phyloP scores from a whole-genome alignment of 1,284 basidiomycete genomes.

The Quambalaria eucalypti region DNA sequence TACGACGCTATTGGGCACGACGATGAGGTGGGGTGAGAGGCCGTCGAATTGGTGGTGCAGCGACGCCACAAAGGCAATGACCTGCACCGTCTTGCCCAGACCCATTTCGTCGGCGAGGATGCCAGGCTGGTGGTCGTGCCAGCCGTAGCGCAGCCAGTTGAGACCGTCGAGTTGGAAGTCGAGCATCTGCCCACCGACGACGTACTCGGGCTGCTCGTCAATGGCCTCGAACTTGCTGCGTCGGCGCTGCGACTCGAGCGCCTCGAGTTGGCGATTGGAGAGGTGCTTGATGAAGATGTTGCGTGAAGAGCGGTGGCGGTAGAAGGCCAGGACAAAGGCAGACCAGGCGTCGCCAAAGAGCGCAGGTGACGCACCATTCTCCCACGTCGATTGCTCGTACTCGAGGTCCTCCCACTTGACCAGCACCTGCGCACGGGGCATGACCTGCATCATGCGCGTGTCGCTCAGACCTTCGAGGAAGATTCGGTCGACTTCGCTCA shows the following conservation, averaged over 20 bases:
- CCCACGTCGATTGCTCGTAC: conserved; percentile 86
- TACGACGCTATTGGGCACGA: conserved; percentile 89
- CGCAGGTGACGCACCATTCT: conserved; percentile 62
- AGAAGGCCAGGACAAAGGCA: conserved; percentile 61
- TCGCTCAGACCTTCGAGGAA: conserved; percentile 12
- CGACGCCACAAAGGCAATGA: conserved; percentile 73
- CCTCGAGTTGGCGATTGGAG: conserved; percentile 12
- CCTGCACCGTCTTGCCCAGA: conserved; percentile 86
- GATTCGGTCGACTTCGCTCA: conserved; percentile 12
- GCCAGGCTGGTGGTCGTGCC: conserved; percentile 64
- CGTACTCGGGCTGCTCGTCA: conserved; percentile 48
- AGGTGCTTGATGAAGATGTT: conserved; percentile 58
- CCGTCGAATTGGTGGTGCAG: conserved; percentile 54
- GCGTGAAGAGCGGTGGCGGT: conserved; percentile 59
- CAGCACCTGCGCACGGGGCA: conserved; percentile 15
- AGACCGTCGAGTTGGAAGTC: conserved; percentile 68
- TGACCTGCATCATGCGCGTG: conserved; percentile 11
- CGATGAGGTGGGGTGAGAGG: conserved; percentile 63
- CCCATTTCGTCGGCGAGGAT: conserved; percentile 96
- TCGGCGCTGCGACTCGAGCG: conserved; percentile 24
- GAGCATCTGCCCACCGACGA: conserved; percentile 49
- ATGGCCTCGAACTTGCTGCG: conserved; percentile 43
- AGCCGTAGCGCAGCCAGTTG: conserved; percentile 63
- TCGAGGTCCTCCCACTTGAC: conserved; percentile 82
- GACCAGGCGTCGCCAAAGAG: conserved; percentile 55